These are phyloP conservation scores for Xerocomellus amylosporus DNA, from an alignment of 768 basidiomycete genomes.

Conservation along the genomic window DNA sequence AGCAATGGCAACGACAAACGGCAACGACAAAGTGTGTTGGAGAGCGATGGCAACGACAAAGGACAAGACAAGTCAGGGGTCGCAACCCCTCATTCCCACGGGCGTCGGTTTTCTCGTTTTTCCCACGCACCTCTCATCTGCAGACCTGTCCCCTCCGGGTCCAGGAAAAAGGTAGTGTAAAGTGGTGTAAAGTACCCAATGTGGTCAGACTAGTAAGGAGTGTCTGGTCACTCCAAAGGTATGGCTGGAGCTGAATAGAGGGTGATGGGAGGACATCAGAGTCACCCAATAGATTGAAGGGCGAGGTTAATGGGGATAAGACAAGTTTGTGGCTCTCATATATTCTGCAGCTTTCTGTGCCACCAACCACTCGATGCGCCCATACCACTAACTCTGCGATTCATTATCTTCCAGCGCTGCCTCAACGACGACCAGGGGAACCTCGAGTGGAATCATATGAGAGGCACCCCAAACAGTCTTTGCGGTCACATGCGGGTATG, in stretches of 20 bases:
- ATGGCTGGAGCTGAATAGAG: constrained; percentile 48
- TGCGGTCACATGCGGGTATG: neutral
- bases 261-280: constrained; percentile 63
- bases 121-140: too few relatives aligned
- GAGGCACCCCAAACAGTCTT: constrained; percentile 7
- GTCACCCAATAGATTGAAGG: constrained; percentile 38
- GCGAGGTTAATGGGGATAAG: too few relatives aligned
- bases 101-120: too few relatives aligned
- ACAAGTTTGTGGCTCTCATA: too few relatives aligned
- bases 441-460: constrained; percentile 12
- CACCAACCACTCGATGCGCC: neutral
- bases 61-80: too few relatives aligned
- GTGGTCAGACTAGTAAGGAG: constrained; percentile 55
- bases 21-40: too few relatives aligned
- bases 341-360: neutral
- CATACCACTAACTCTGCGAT: neutral
- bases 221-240: constrained; percentile 48
- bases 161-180: too few relatives aligned
- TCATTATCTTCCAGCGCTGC: neutral
- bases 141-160: too few relatives aligned
- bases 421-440: constrained; percentile 7
- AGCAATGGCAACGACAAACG: too few relatives aligned
- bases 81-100: too few relatives aligned
- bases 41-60: too few relatives aligned
- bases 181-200: constrained; percentile 8